Conservation (phyloP, 768 basidiomycete species). For the Multifurca ochricompacta region DNA sequence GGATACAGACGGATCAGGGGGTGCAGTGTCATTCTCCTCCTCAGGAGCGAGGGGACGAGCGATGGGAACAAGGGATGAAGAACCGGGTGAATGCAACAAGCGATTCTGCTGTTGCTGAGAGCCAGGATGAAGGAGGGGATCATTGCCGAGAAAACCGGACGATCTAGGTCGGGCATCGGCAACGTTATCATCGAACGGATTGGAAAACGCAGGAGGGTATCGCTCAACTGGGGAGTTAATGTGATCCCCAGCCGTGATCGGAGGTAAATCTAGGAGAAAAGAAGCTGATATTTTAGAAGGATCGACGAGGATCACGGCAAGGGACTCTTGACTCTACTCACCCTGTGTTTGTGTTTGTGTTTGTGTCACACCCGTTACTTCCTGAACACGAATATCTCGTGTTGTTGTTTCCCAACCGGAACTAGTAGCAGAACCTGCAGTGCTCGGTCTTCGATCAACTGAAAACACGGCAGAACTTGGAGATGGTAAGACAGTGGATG, state of each 20-base stretch:
- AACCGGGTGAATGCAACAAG: slow-evolving; percentile 12
- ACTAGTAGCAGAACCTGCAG: slow-evolving; percentile 17
- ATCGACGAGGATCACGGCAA: slow-evolving; percentile 12
- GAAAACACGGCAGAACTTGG: slow-evolving; percentile 10
- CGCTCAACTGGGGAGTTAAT: neutral
- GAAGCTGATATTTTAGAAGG: slow-evolving; percentile 11
- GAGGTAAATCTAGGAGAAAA: slow-evolving; percentile 14
- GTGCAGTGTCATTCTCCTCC: slow-evolving; percentile 19
- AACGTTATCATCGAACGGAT: slow-evolving; percentile 6
- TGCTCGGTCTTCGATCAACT: slow-evolving; percentile 12
- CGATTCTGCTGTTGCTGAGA: slow-evolving; percentile 3
- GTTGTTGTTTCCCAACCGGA: slow-evolving; percentile 17
- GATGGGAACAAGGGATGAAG: slow-evolving; percentile 11
- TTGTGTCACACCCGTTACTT: neutral
- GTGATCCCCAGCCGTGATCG: slow-evolving; percentile 10
- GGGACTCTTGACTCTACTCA: too few relatives aligned
- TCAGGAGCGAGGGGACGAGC: slow-evolving; percentile 20
- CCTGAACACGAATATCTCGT: slow-evolving; percentile 7
- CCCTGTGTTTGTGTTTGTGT: neutral
- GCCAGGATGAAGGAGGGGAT: slow-evolving; percentile 9
- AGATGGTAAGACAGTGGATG: slow-evolving; percentile 4
- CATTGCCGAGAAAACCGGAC: slow-evolving; percentile 9
- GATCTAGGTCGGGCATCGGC: slow-evolving; percentile 14
- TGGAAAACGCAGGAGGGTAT: slow-evolving; percentile 10
- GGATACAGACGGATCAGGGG: slow-evolving; percentile 21